Base-by-base conservation (phyloP, 768 basidiomycete species). In the Amylocystis lapponica region DNA sequence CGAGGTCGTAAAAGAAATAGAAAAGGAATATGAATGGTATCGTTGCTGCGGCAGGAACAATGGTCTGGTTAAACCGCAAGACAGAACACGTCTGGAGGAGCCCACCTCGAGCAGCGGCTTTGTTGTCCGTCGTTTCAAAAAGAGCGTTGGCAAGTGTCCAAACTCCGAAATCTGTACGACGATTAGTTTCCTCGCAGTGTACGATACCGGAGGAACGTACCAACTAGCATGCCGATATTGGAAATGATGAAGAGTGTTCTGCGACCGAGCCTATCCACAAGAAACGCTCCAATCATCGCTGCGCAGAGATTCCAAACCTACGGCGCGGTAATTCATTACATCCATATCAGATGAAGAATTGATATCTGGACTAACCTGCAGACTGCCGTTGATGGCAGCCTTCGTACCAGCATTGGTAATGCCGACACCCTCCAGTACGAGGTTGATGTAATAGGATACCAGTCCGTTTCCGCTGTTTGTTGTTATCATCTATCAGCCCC, bases 361-460 rank as follows among this genome's bases (percentile, higher is more conserved):
- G 14, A n/a, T n/a, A n/a, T n/a, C 11, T 9, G 25, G 11, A 19
- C 60, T 11, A 25, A 76, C 76, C 62, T 83, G 79, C 4, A 86
- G 64, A 26, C 69, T 65, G 1, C 81, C 80, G 47, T 83, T 86
- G 54, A 86, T 82, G 23, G 67, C 61, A 3, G 75, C 72, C 52
- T 81, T 79, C 2, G 75, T 78, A 20, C 66, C 65, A 0, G 78
- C 66, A 31, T 62, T 59, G 0, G 63, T 67, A 45, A 87, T 74
- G 0, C 83, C 83, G 14, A 87, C 74, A 30, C 78, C 74, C 33
- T 78, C 72, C 32, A 88, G 61, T 3, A 86, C 74, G 13, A 81
- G 63, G 48, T 81, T 76, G 50, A 88, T 83, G 56, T 87, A 88
- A 60, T 82, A 85, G 1, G 81, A 81, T 2, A 85, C 76, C 25